Evolutionary conservation across 1,139 yeast species (phyloP), one percentile per base, ranked within the genome.

Genomic region (Kodamaea sp.): DNA sequence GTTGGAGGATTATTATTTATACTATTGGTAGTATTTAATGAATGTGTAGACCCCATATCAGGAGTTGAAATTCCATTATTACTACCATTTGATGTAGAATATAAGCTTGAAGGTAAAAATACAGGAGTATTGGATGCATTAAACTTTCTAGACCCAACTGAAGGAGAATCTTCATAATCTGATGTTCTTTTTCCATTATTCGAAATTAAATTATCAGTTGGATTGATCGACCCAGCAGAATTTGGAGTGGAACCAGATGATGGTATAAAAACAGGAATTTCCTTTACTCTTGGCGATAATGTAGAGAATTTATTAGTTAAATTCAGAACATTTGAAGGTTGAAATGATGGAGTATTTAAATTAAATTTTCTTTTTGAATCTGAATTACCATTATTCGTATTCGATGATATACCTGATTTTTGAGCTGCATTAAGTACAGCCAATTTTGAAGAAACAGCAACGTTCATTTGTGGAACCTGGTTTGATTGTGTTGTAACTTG

Each of bases 271-370:
- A 79, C 58, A 1, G 82, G 81, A 11, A 77, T 70, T 24, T 71
- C 77, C 35, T 70, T 68, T n/a, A 79, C 50, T 43, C 76, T 76
- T 4, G 85, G 83, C 2, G 84, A 75, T 41, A 73, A 54, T 8
- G 57, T 57, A 4, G 79, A 55, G 49, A 75, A 73, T 49, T 75
- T 75, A 42, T 62, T 63, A 27, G 72, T 55, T 29, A 66, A 39
- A 33, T 41, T 39, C 54, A 43, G 44, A 35, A 60, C 57, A 28
- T 24, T 31, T 34, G 67, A 53, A 84, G 44, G 89, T 38, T 78
- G 82, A 58, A 83, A 82, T 3, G 84, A 71, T 0, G 88, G 87
- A 1, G 85, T 78, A 44, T 79, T 80, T 40, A 78, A 65, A 49
- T 79, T 81, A 61, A 80, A 78, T 47, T 73, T 75, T 49, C 73